A percentile compares a stretch with the other conserved stretches of the same genome.
These are phyloP conservation scores for Pseudomonodictys pantanalensis DNA, from an alignment of 495 filamentous ascomycete species.

Conservation along the genomic window DNA sequence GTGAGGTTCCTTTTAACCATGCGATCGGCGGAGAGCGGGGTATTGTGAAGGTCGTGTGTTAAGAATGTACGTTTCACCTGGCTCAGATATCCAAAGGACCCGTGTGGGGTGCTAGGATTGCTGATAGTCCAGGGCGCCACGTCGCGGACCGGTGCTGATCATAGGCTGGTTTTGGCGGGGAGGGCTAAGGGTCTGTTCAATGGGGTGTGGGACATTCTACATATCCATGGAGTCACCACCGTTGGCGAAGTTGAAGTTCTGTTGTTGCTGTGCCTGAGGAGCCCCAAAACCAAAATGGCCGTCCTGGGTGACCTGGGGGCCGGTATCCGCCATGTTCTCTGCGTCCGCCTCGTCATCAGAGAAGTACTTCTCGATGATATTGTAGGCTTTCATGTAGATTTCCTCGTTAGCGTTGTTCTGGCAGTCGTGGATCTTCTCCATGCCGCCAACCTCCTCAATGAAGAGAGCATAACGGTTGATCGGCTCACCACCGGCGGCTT, in stretches of 20 bases:
- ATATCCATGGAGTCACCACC: conserved; percentile 97
- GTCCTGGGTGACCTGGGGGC: conserved; percentile 62
- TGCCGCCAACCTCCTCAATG: conserved; percentile 97
- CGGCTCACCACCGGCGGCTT: conserved; percentile 63
- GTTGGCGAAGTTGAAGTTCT: conserved; percentile 90
- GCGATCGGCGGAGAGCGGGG: not conserved
- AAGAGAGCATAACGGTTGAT: conserved; percentile 97
- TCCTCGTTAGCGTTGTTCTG: conserved; percentile 99
- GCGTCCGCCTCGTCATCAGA: conserved; percentile 92
- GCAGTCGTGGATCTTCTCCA: conserved; percentile 99
- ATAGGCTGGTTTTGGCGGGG: too few species aligned
- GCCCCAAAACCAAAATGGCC: conserved; percentile 83
- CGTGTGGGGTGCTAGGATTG: not conserved
- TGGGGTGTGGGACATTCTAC: too few species aligned
- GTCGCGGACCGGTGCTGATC: too few species aligned
- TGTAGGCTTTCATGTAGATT: conserved; percentile 99
- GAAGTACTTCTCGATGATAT: conserved; percentile 99
- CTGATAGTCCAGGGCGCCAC: too few species aligned
- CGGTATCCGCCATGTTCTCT: conserved; percentile 64
- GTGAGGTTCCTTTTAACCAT: not conserved
- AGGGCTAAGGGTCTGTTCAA: too few species aligned
- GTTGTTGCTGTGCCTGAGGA: conserved; percentile 59
- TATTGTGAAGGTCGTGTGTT: conserved; percentile 12
- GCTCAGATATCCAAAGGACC: too few species aligned
- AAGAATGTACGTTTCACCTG: too few species aligned